These are phyloP conservation scores for Sistotremastrum suecicum DNA, from an alignment of 768 basidiomycete genomes.

Conservation along the genomic window DNA sequence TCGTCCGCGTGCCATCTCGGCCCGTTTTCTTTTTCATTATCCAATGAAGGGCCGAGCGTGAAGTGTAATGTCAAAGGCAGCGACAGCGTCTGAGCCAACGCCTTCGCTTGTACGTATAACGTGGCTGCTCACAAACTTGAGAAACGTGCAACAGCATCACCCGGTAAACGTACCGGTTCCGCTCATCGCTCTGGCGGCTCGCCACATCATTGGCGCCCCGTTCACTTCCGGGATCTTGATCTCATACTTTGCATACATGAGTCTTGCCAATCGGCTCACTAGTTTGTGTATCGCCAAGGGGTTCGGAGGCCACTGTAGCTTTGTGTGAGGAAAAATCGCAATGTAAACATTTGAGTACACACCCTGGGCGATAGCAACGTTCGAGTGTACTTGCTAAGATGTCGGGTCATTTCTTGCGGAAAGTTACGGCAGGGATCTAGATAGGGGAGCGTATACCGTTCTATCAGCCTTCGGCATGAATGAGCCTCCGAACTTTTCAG, in stretches of 20 bases:
- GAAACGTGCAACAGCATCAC: slow-evolving; percentile 6
- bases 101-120: slow-evolving; percentile 51
- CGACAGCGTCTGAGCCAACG: slow-evolving; percentile 37
- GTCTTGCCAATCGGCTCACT: slow-evolving; percentile 46
- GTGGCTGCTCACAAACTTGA: slow-evolving; percentile 29
- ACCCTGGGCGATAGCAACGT: slow-evolving; percentile 49
- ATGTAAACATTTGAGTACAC: background rate
- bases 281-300: slow-evolving; percentile 42
- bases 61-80: slow-evolving; percentile 48
- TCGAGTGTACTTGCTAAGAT: slow-evolving; percentile 59
- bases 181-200: slow-evolving; percentile 47
- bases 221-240: slow-evolving; percentile 64
- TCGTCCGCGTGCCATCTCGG: slow-evolving; percentile 39
- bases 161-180: slow-evolving; percentile 52
- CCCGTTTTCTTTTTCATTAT: slow-evolving; percentile 21
- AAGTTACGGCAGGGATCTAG: slow-evolving; percentile 54
- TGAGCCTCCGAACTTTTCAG: background rate
- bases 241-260: slow-evolving; percentile 36
- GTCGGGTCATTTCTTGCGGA: slow-evolving; percentile 43
- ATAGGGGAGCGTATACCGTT: slow-evolving; percentile 67
- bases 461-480: slow-evolving; percentile 41
- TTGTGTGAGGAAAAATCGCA: background rate
- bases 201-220: slow-evolving; percentile 65
- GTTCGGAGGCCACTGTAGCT: slow-evolving; percentile 49
- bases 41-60: slow-evolving; percentile 31